Percentiles rank a stretch among this genome's conserved stretches.
Conservation (phyloP, 1,284 basidiomycete species). For the Abortiporus biennis region DNA sequence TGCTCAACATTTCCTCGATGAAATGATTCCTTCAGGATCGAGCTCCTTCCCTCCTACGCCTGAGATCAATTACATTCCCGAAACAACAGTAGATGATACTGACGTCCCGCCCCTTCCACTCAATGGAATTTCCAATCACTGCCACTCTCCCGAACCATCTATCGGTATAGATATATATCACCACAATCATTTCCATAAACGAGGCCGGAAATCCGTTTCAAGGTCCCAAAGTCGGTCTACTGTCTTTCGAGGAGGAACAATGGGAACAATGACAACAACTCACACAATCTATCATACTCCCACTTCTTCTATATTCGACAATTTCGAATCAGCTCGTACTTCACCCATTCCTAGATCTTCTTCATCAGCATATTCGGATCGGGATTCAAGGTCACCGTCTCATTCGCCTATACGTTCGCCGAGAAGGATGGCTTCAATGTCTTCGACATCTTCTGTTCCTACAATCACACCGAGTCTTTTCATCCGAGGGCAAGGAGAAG, state of each 20-base stretch:
- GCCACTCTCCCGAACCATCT: slow-evolving; percentile 14
- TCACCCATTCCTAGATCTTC: slow-evolving; percentile 51
- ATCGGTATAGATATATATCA: neutral
- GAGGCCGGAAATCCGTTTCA: slow-evolving; percentile 28
- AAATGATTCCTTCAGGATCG: slow-evolving; percentile 44
- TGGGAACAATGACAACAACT: slow-evolving; percentile 48
- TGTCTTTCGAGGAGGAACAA: slow-evolving; percentile 40
- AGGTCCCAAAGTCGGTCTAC: slow-evolving; percentile 36
- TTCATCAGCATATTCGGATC: slow-evolving; percentile 22
- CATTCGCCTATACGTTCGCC: slow-evolving; percentile 18
- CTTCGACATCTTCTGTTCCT: slow-evolving; percentile 44
- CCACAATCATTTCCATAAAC: slow-evolving; percentile 16
- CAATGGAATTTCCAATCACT: slow-evolving; percentile 14
- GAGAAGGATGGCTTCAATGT: slow-evolving; percentile 33
- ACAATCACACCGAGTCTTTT: slow-evolving; percentile 63
- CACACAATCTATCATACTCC: slow-evolving; percentile 68
- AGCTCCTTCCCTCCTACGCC: slow-evolving; percentile 24
- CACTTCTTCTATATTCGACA: slow-evolving; percentile 57
- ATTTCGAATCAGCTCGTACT: slow-evolving; percentile 46
- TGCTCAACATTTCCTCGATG: slow-evolving; percentile 42
- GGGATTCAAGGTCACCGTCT: slow-evolving; percentile 17
- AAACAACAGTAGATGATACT: slow-evolving; percentile 11
- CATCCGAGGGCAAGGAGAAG: slow-evolving; percentile 29
- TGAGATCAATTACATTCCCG: slow-evolving; percentile 10
- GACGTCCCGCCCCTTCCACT: slow-evolving; percentile 14